Percentiles rank a stretch among this genome's conserved stretches.
Conservation (phyloP, 2,329 filamentous ascomycete genomes). For the Cladosporium velox region DNA sequence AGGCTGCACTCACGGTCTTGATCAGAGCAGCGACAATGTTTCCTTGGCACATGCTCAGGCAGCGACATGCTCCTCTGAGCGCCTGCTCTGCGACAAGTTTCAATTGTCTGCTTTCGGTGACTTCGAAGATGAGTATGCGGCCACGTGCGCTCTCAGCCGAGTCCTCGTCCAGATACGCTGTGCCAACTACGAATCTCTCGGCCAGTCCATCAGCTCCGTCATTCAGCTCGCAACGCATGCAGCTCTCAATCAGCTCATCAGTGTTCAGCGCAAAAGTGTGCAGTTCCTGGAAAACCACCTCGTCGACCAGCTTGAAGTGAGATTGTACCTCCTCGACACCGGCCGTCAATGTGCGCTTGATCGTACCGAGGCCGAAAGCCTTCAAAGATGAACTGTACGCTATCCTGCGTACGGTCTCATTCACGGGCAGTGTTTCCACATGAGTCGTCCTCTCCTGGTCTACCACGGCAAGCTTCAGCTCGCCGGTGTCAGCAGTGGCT, state of each 20-base stretch:
- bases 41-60: constrained; percentile 71
- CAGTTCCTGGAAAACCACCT: constrained; percentile 79
- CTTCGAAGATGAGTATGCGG: constrained; percentile 80
- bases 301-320: constrained; percentile 86
- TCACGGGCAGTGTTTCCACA: constrained; percentile 74
- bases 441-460: constrained; percentile 87
- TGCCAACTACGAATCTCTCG: constrained; percentile 90
- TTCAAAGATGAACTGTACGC: constrained; percentile 79
- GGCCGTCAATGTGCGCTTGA: constrained; percentile 69
- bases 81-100: constrained; percentile 69
- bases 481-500: constrained; percentile 63
- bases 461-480: constrained; percentile 77
- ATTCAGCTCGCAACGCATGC: constrained; percentile 73
- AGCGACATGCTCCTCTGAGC: constrained; percentile 78
- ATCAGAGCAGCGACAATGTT: constrained; percentile 84
- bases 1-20: constrained; percentile 67
- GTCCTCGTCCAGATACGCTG: constrained; percentile 71
- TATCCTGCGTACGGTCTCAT: constrained; percentile 81
- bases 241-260: constrained; percentile 79
- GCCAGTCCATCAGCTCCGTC: constrained; percentile 58
- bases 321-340: constrained; percentile 76
- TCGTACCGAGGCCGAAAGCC: constrained; percentile 83
- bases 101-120: constrained; percentile 72
- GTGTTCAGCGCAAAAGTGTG: constrained; percentile 67
- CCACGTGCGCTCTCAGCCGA: constrained; percentile 61